These are phyloP conservation scores for Alternaria gansuensis DNA, from an alignment of 2,329 filamentous ascomycete species.

Conservation along the genomic window DNA sequence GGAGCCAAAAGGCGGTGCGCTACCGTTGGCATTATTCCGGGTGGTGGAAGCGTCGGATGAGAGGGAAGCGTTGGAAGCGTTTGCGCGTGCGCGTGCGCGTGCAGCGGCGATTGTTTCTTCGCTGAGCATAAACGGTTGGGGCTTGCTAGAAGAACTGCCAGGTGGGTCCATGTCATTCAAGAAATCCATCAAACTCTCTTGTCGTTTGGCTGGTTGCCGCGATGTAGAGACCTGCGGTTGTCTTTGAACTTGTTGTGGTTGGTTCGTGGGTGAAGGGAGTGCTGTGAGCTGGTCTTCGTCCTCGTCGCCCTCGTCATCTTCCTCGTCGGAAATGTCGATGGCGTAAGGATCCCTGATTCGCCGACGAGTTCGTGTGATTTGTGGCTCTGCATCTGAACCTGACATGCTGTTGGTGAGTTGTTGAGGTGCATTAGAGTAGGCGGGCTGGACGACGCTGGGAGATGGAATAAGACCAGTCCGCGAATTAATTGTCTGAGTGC, in stretches of 20 bases:
- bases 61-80: slow-evolving; percentile 28
- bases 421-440: slow-evolving; percentile 49
- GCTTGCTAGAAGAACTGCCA: slow-evolving; percentile 28
- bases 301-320: slow-evolving; percentile 24
- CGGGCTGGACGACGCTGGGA: slow-evolving; percentile 46
- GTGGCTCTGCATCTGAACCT: slow-evolving; percentile 52
- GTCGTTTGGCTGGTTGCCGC: slow-evolving; percentile 25
- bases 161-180: slow-evolving; percentile 74
- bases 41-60: slow-evolving; percentile 25
- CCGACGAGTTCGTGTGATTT: slow-evolving; percentile 77
- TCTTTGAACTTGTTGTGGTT: slow-evolving; percentile 5
- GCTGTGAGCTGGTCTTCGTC: slow-evolving; percentile 62
- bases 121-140: slow-evolving; percentile 48
- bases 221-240: background rate
- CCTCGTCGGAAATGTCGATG: slow-evolving; percentile 70
- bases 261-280: slow-evolving; percentile 53
- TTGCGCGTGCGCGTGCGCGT: slow-evolving; percentile 42
- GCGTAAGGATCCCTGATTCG: slow-evolving; percentile 89
- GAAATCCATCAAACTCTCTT: slow-evolving; percentile 76
- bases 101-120: slow-evolving; percentile 46
- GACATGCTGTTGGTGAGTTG: slow-evolving; percentile 47
- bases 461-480: slow-evolving; percentile 70
- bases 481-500: slow-evolving; percentile 73
- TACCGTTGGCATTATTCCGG: slow-evolving; percentile 26
- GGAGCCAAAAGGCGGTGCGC: slow-evolving; percentile 21